Conservation (phyloP, 768 basidiomycete genomes). For the Auricularia sp. region DNA sequence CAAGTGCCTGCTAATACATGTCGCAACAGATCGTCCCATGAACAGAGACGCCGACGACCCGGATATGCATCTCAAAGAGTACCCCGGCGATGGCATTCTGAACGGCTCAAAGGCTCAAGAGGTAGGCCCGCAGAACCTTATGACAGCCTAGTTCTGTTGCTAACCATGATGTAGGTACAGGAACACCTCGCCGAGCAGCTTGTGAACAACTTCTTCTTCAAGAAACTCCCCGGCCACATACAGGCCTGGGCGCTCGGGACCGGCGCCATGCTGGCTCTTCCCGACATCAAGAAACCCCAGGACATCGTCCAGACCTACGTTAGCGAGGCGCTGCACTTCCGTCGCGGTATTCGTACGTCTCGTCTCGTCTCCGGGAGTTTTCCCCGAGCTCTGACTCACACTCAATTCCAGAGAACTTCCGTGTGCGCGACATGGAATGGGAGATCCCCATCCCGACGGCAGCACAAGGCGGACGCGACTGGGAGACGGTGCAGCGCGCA, state of each 20-base stretch:
- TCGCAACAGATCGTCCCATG: background rate
- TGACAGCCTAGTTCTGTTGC: background rate
- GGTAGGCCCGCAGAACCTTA: background rate
- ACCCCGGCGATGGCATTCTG: slow-evolving; percentile 7
- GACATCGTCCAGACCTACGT: slow-evolving; percentile 3
- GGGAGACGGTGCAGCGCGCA: slow-evolving; percentile 16
- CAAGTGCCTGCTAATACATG: background rate
- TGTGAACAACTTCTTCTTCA: background rate
- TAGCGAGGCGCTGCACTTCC: slow-evolving; percentile 8
- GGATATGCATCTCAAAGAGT: slow-evolving; percentile 2
- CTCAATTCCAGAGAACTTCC: slow-evolving; percentile 16
- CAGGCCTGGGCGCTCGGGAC: slow-evolving; percentile 6
- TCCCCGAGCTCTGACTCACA: background rate
- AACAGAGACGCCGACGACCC: background rate
- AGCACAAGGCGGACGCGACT: slow-evolving; percentile 12
- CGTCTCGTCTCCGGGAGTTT: background rate
- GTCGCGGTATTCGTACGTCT: slow-evolving; percentile 8
- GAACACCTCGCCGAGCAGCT: background rate
- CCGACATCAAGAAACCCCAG: slow-evolving; percentile 4
- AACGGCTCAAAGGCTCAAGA: background rate
- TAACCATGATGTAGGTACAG: background rate
- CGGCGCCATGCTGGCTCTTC: slow-evolving; percentile 3
- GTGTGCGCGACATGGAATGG: slow-evolving; percentile 18
- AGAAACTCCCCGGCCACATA: background rate
- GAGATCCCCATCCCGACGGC: slow-evolving; percentile 16